Evolutionary conservation across 352 stramenopile species (phyloP), one percentile per base, ranked within the genome.

Genomic region (Globisporangium nodosum): DNA sequence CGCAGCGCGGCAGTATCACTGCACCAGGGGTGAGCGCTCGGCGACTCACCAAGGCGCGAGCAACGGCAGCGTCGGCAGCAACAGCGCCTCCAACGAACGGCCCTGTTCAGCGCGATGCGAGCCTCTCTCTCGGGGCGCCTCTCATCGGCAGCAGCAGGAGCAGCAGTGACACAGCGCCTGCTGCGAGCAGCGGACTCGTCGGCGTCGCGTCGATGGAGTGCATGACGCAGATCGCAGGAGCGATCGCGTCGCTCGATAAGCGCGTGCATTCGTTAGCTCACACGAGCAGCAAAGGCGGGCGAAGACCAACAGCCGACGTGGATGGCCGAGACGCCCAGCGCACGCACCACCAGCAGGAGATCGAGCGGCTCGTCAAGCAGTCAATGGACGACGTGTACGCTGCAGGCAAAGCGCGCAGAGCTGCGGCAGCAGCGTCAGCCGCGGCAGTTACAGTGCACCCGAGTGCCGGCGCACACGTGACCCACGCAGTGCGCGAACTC

Each of bases 401-500:
- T 9, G 61, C 42, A 6, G 37, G 18, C 59, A 66, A 51, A 47
- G 43, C 50, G 42, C 49, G 16, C 33, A 49, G 35, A 24, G 15
- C 4, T 43, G 55, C 61, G 24, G 31, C 21, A 3, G 18, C n/a
- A 40, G 33, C n/a, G 8, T 43, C 3, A 33, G 0, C 7, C 39
- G 52, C 0, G 40, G 35, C 43, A 49, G 18, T 5, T 4, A 52
- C 46, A 0, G 61, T 74, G 3, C 68, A 74, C 33, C 68, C 78
- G 8, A 79, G 65, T 5, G 31, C 62, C 0, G 71, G 76, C 7
- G 80, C 80, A 2, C 71, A 87, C 42, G 70, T 92, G 37, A 84
- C 67, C 1, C 69, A 85, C 52, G 67, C 68, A 4, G 76, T 90
- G 20, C 77, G 81, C 12, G 76, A 85, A 30, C 60, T 92, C 4